Percentiles rank a stretch among this genome's conserved stretches.
Conservation (phyloP, 495 filamentous ascomycete genomes). For the Bacidia gigantensis region DNA sequence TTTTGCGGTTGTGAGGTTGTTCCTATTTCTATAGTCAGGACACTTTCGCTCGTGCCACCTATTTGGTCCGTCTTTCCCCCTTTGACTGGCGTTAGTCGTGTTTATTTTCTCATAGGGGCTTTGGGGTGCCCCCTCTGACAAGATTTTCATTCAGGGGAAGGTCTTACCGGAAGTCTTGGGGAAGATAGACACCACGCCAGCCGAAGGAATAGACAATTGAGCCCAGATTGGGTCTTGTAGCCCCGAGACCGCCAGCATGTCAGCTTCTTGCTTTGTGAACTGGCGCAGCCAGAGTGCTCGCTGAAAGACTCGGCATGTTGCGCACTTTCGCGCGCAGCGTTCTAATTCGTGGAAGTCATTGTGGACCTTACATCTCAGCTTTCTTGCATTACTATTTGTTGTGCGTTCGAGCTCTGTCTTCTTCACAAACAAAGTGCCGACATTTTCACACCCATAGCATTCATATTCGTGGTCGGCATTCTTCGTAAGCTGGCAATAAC, state of each 20-base stretch:
- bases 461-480: neutral
- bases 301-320: neutral
- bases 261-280: neutral
- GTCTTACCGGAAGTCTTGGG: too few species aligned
- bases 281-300: neutral
- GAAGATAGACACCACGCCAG: neutral
- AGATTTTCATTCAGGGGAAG: too few species aligned
- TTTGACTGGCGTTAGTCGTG: too few species aligned
- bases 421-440: neutral
- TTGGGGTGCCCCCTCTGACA: too few species aligned
- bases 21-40: too few species aligned
- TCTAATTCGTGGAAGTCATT: neutral
- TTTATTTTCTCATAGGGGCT: too few species aligned
- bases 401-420: neutral
- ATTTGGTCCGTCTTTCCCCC: too few species aligned
- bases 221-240: neutral
- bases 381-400: neutral
- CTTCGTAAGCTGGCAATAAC: neutral
- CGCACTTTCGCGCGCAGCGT: neutral
- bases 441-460: neutral
- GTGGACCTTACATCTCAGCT: neutral
- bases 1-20: too few species aligned
- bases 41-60: too few species aligned
- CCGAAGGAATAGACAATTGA: neutral
- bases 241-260: neutral